Base-by-base conservation (phyloP, 768 basidiomycete genomes). In the Kwoniella sp. region DNA sequence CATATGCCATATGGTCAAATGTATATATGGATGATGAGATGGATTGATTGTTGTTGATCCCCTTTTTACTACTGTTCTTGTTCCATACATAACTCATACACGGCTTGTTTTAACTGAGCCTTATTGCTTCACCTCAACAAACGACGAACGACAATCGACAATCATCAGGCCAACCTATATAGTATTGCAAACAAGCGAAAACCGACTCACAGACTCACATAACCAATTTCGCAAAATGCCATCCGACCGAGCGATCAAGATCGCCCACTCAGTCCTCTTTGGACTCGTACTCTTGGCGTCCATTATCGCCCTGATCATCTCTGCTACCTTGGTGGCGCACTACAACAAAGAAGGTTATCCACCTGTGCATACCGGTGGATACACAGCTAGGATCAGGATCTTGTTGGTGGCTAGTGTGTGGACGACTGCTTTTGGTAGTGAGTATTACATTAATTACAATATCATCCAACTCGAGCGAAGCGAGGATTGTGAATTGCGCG, bases 381-480 rank as follows among this genome's bases (percentile, higher is more conserved):
- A 80, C 72, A 71, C 73, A 12, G 80, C 78, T 55, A 58, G 81
- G 13, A 80, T 81, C 48, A 69, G 81, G 55, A 76, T 82, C 51
- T 44, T 79, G 15, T 63, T 79, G 21, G 73, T 72, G 2, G 75
- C 77, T 1, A 60, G 66, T 60, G 67, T 79, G 8, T 78, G 77
- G 77, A 70, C 71, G 26, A 68, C 69, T 0, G 65, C 66, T 24
- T 60, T 77, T 49, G 71, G 61, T 26, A 40, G 78, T 78, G 58
- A 72, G 78, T 76, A 44, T 26, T 30, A 33, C 33, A 33, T 6
- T 33, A 6, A 6, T 33, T 6, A n/a, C n/a, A n/a, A n/a, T n/a
- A n/a, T n/a, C n/a, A n/a, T n/a, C n/a, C n/a, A n/a, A n/a, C n/a
- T n/a, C 19, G 47, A 48, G 47, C 47, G 47, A n/a, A 25, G 8